phyloP scores from a whole-genome alignment of 2,329 filamentous ascomycete genomes.

The Fusarium tricinctum region DNA sequence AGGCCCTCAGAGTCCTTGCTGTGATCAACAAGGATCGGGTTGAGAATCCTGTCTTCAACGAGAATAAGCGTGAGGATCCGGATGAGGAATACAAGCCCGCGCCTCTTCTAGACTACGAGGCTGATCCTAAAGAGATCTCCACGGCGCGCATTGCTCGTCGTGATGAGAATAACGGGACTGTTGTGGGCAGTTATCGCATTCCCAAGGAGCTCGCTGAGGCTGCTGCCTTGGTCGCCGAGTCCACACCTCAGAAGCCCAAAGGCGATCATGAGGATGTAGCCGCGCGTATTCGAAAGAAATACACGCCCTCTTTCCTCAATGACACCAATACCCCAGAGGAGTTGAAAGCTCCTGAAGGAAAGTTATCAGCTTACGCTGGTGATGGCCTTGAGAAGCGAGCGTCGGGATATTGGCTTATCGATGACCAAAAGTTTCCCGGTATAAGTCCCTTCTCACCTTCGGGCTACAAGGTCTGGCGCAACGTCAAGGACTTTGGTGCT shows the following conservation, averaged over 20 bases:
- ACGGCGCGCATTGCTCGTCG: constrained; percentile 7
- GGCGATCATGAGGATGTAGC: constrained; percentile 20
- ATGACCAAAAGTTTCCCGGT: constrained; percentile 15
- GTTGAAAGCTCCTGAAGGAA: constrained; percentile 13
- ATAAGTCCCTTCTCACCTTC: constrained; percentile 30
- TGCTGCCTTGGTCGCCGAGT: constrained; percentile 23
- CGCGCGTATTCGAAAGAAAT: constrained; percentile 17
- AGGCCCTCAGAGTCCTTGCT: constrained; percentile 19
- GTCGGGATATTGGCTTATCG: constrained; percentile 18
- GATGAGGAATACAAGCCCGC: constrained; percentile 22
- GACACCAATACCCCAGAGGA: constrained; percentile 21
- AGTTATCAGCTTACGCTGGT: constrained; percentile 13
- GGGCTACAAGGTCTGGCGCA: constrained; percentile 48
- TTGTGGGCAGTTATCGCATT: constrained; percentile 16
- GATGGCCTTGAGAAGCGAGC: constrained; percentile 20
- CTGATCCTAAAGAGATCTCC: constrained; percentile 10
- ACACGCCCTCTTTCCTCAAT: constrained; percentile 10
- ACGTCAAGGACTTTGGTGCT: constrained; percentile 59
- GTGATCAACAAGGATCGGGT: constrained; percentile 19
- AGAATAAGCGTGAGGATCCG: constrained; percentile 20
- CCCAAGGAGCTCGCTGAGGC: constrained; percentile 21
- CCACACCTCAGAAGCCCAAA: constrained; percentile 17
- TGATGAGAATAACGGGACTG: constrained; percentile 12
- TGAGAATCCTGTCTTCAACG: constrained; percentile 25
- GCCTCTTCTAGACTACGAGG: constrained; percentile 22